Evolutionary conservation across 768 basidiomycete species (phyloP).

Genomic region (Calocybe indica): DNA sequence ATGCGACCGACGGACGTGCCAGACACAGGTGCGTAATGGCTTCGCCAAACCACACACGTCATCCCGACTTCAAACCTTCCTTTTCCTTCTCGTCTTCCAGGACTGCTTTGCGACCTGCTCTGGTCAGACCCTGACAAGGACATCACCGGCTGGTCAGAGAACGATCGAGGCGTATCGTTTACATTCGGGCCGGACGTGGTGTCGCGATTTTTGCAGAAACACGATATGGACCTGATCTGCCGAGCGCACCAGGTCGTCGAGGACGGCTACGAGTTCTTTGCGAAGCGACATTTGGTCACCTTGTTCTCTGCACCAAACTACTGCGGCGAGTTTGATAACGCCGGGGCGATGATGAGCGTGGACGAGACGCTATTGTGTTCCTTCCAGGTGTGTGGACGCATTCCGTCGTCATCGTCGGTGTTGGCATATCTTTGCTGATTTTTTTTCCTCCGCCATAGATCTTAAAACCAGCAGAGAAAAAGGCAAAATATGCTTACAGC

Average conservation of each 20-base stretch:
- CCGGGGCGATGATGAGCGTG: conserved; percentile 99
- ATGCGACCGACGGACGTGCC: conserved; percentile 99
- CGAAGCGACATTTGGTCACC: conserved; percentile 94
- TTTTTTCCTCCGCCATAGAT: conserved; percentile 48
- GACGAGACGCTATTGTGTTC: conserved; percentile 96
- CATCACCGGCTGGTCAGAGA: conserved; percentile 99
- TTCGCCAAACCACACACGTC: background rate
- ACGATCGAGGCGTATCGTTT: conserved; percentile 97
- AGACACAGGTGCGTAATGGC: conserved; percentile 74
- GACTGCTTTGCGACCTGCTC: conserved; percentile 90
- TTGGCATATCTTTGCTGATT: background rate
- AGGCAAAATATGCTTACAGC: conserved; percentile 87
- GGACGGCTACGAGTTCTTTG: conserved; percentile 99
- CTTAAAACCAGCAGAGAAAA: conserved; percentile 98
- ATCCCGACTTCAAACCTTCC: background rate
- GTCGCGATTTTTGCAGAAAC: conserved; percentile 96
- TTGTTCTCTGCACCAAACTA: conserved; percentile 96
- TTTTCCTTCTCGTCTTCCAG: conserved; percentile 30
- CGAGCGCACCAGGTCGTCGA: conserved; percentile 99
- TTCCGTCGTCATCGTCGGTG: background rate
- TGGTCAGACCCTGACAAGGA: conserved; percentile 99
- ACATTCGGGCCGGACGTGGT: conserved; percentile 99
- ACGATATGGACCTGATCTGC: conserved; percentile 99
- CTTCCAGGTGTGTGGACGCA: conserved; percentile 68
- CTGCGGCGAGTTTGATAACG: conserved; percentile 97